Conservation (phyloP, 805 yeast genomes). For the Metschnikowia henanensis region DNA sequence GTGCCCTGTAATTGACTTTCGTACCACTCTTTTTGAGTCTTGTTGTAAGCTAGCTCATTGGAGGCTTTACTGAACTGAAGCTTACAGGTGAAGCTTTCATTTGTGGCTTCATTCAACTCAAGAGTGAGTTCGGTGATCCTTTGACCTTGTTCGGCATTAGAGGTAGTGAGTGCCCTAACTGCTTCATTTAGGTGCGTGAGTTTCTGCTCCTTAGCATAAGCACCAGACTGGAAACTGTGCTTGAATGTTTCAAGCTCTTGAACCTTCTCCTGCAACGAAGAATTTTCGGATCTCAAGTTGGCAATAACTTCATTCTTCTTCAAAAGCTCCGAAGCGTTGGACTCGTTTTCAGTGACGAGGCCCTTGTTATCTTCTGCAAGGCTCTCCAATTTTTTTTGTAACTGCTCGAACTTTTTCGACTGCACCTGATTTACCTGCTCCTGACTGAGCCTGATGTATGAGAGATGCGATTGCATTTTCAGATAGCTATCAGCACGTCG, state of each 20-base stretch:
- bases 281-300: constrained; percentile 18
- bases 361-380: constrained; percentile 24
- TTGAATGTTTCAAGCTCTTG: constrained; percentile 19
- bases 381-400: constrained; percentile 22
- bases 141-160: constrained; percentile 38
- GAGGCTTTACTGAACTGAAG: constrained; percentile 33
- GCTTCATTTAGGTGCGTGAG: constrained; percentile 28
- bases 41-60: constrained; percentile 35
- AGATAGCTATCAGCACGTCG: constrained; percentile 29
- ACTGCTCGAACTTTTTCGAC: constrained; percentile 21
- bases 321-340: constrained; percentile 5
- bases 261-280: constrained; percentile 17
- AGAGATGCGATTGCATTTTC: constrained; percentile 31
- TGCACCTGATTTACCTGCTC: constrained; percentile 33
- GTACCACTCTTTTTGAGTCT: constrained; percentile 40
- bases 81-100: constrained; percentile 36
- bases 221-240: constrained; percentile 8
- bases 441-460: constrained; percentile 33
- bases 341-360: constrained; percentile 20
- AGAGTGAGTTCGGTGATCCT: constrained; percentile 34
- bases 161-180: constrained; percentile 28
- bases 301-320: constrained; percentile 16
- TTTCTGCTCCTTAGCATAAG: constrained; percentile 22
- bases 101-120: constrained; percentile 37
- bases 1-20: constrained; percentile 36